Evolutionary conservation across 2,329 filamentous ascomycete species (phyloP), one percentile per base, ranked within the genome.

Genomic region (Passalora sequoiae): DNA sequence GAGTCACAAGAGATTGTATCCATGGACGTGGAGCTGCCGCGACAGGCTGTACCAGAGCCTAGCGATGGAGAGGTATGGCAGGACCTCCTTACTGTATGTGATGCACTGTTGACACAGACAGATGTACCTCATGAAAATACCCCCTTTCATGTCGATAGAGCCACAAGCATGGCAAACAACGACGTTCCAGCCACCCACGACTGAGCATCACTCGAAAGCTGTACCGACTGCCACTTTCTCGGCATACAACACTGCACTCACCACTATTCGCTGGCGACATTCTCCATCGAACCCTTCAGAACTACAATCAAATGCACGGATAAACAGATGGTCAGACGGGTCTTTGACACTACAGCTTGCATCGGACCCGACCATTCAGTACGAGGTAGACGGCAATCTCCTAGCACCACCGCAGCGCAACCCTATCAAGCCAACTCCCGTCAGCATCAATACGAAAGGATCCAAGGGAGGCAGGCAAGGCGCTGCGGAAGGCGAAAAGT

Each of bases 281-380:
- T 81, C 86, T 45, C 72, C 80, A 7, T 74, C 73, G n/a, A 68
- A 81, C 43, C 83, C 79, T 1, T 75, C 76, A 37, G 70, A 80
- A 49, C 71, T 89, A 9, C 78, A 84, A 60, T 89, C 84, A 59
- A 91, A 91, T 60, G 78, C 86, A 2, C 77, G 82, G 50, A 69
- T 91, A 21, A 78, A 86, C 59, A 77, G 78, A 54, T 91, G 86
- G 86, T 87, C 81, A 49, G 86, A 91, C 59, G 86, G 86, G 20
- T 87, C 83, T 3, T 69, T 86, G 12, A 89, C 84, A 8, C 70
- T 91, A 17, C 78, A 83, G n/a, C 72, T 89, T 17, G 86, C 84
- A 10, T 80, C 79, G 46, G 74, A 79, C 27, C 77, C 79, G 1
- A 71, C 66, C 25, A 80, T 82, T 51, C 85, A 89, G 58, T 89